Base-by-base conservation (phyloP, 78 protist genomes). In the Speleostelium caveatum region DNA sequence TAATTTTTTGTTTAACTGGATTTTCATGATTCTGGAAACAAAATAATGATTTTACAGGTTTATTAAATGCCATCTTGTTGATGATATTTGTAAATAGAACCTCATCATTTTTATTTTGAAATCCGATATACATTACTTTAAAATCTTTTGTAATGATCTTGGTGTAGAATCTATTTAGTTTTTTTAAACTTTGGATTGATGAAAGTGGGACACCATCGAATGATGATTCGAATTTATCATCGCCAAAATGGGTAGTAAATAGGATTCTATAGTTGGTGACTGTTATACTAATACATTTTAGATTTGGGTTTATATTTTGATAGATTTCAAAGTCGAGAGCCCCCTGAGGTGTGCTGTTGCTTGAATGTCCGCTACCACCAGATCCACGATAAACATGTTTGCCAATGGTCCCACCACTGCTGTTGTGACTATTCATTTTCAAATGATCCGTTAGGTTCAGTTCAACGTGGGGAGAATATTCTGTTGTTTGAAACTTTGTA, bases 31-130 rank as follows among this genome's bases (percentile, higher is more conserved):
- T 45, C 53, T 16, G 10, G 55, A 59, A 58, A 59, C 35, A 30
- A 75, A 75, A 75, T 24, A 61, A 10, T n/a, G 69, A 75, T 41
- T 75, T 75, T 3, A 58, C 38, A 21, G 85, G 85, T 41, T 75
- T 75, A 55, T 75, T 41, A 32, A 75, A 75, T 59, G 85, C 2
- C 24, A 75, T 2, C 55, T 75, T 75, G 1, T 26, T 41, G 3
- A 60, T 58, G 1, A 75, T 1, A 12, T n/a, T 21, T 2, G 35
- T 26, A 41, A 75, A 75, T 38, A 60, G 5, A 8, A 26, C 41
- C 28, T 60, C 66, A 30, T 75, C 85, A 39, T 35, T 3, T 26
- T 75, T 75, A 28, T 19, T 17, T 24, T 38, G 26, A 28, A 75
- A 75, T 3, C 61, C 63, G 3, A 75, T 19, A 60, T 75, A 39